Evolutionary conservation across 345 rosid genomes (phyloP), one percentile per base, ranked within the genome.

Genomic region (Corchorus capsularis): DNA sequence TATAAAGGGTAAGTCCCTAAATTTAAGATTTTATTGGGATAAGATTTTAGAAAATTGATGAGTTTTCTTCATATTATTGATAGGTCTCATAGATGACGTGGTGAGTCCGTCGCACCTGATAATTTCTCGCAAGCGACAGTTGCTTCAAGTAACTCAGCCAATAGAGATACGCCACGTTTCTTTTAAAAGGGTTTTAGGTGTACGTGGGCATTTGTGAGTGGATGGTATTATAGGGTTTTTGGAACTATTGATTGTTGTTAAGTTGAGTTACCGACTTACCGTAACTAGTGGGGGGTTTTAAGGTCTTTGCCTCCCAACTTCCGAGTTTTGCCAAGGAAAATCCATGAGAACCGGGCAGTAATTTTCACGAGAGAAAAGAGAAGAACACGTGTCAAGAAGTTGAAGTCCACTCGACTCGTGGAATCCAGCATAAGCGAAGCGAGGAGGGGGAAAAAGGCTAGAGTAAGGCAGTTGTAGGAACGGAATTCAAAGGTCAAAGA

Each of bases 401-500:
- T 15, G 46, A 43, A 63, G 20, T 37, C 67, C 45, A 35, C 20
- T 15, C 20, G 45, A 35, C 20, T 15, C 20, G 45, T 35, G 39
- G 46, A 63, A 63, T 62, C 66, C 47, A 6, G 47, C 47, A 45
- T 45, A 2, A 17, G 22, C 0, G 47, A 2, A 17, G 22, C 0
- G 47, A 8, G 47, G 47, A 8, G 47, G 8, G 8, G 47, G 47
- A 10, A 10, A 6, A 45, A 45, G 7, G 47, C 47, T 45, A 45
- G 8, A 1, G 6, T 45, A 45, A 45, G 47, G 47, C 47, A 1
- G 10, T 45, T 8, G 2, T 7, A 53, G 56, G n/a, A 11, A 53
- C 55, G 19, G 56, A 13, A 53, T 57, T 49, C 19, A 69, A 37
- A 63, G 61, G 78, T 63, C 55, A 75, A 72, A 54, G 32, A 41